These are phyloP conservation scores for Tetrahymena elliotti DNA, from an alignment of 73 alveolate genomes.

Conservation along the genomic window DNA sequence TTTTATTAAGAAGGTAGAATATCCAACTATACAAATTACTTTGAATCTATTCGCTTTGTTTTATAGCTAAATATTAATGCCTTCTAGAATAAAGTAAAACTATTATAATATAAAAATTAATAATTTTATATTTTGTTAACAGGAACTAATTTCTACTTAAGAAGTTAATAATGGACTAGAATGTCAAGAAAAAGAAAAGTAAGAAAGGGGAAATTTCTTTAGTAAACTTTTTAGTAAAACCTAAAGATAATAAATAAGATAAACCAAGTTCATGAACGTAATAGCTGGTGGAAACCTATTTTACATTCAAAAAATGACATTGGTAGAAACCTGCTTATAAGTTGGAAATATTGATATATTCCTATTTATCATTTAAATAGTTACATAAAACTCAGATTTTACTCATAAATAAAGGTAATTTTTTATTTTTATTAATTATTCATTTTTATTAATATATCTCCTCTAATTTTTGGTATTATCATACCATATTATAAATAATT, in stretches of 20 bases:
- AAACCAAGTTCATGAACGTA: background rate
- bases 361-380: background rate
- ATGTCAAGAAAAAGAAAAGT: background rate
- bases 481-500: no score
- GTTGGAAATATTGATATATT: background rate
- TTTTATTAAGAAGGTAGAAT: background rate
- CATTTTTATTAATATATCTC: no score
- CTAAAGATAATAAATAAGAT: background rate
- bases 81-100: background rate
- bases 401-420: background rate
- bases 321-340: background rate
- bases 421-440: background rate
- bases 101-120: background rate
- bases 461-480: no score
- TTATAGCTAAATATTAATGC: background rate
- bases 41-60: background rate
- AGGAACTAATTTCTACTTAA: background rate
- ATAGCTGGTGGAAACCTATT: background rate
- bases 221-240: background rate
- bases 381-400: background rate
- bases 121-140: background rate
- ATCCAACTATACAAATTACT: background rate
- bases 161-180: background rate
- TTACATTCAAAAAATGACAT: background rate
- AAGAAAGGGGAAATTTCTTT: background rate